phyloP scores from a whole-genome alignment of 495 filamentous ascomycete genomes.

The Penicillium coprophilum region DNA sequence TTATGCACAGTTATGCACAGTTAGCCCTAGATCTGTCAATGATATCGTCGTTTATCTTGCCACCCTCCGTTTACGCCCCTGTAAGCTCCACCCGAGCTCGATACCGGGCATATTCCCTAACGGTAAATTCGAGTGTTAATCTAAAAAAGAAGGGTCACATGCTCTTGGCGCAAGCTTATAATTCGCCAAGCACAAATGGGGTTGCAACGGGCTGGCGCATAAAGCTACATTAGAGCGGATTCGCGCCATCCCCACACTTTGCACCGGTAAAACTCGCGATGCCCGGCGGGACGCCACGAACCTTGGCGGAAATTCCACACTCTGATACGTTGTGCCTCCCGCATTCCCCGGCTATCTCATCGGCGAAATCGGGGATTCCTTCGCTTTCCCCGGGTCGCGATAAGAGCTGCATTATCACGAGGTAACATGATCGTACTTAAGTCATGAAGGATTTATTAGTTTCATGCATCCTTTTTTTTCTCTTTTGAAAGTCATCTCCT shows the following conservation, averaged over 20 bases:
- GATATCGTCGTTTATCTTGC: too few relatives aligned
- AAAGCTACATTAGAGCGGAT: not conserved
- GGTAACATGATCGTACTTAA: conserved; percentile 10
- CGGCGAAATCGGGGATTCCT: conserved; percentile 22
- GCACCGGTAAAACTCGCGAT: not conserved
- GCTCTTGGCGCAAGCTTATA: not conserved
- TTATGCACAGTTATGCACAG: too few relatives aligned
- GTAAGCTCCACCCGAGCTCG: too few relatives aligned
- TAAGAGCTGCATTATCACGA: conserved; percentile 19
- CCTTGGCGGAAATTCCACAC: not conserved
- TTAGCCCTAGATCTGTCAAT: too few relatives aligned
- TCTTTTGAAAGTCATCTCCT: not conserved
- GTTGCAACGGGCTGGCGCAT: not conserved
- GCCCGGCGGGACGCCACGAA: not conserved
- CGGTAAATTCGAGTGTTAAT: not conserved
- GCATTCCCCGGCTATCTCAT: conserved; percentile 13
- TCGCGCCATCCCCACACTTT: not conserved
- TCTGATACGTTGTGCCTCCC: conserved; percentile 14
- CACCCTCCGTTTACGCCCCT: too few relatives aligned
- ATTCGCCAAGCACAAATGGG: not conserved
- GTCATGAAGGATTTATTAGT: not conserved
- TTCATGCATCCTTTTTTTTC: not conserved
- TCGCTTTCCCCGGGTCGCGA: conserved; percentile 12
- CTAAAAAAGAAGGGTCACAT: not conserved
- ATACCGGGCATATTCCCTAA: not conserved